These are phyloP conservation scores for Alternaria sp. DNA, from an alignment of 2,329 filamentous ascomycete genomes.

Conservation along the genomic window DNA sequence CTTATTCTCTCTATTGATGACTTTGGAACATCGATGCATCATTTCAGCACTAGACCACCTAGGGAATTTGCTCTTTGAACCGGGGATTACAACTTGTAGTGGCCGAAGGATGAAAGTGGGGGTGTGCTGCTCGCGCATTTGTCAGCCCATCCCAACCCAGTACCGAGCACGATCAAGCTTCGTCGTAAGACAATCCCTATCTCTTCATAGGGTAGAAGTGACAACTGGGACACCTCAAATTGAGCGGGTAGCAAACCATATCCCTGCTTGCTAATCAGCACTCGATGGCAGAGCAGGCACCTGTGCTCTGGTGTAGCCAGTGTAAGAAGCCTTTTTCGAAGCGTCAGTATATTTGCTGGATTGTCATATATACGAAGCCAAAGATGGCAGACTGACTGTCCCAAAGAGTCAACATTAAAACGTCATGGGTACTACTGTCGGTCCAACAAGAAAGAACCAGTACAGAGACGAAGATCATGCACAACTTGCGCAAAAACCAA, in stretches of 20 bases:
- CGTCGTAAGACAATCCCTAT: not conserved
- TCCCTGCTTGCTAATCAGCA: not conserved
- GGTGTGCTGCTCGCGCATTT: not conserved
- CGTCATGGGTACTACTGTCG: conserved; percentile 7
- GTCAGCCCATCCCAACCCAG: not conserved
- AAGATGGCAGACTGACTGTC: not conserved
- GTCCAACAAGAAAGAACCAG: not conserved
- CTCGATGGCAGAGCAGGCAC: not conserved
- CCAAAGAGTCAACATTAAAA: conserved; percentile 1
- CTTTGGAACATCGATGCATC: not conserved
- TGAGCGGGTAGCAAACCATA: not conserved
- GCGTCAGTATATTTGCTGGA: not conserved
- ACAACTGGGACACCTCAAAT: not conserved
- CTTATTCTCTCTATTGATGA: too few relatives aligned
- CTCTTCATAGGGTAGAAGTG: not conserved
- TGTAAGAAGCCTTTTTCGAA: conserved; percentile 6
- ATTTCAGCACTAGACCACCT: not conserved
- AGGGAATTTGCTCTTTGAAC: not conserved
- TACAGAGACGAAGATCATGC: conserved; percentile 9
- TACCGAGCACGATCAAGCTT: not conserved
- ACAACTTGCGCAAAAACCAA: conserved; percentile 11
- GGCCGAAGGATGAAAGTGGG: conserved; percentile 2
- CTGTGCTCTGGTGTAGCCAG: conserved; percentile 6
- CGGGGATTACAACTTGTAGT: conserved; percentile 3
- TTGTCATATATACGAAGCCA: not conserved